These are phyloP conservation scores for Boletus holoroseus DNA, from an alignment of 1,284 basidiomycete genomes.

Conservation along the genomic window DNA sequence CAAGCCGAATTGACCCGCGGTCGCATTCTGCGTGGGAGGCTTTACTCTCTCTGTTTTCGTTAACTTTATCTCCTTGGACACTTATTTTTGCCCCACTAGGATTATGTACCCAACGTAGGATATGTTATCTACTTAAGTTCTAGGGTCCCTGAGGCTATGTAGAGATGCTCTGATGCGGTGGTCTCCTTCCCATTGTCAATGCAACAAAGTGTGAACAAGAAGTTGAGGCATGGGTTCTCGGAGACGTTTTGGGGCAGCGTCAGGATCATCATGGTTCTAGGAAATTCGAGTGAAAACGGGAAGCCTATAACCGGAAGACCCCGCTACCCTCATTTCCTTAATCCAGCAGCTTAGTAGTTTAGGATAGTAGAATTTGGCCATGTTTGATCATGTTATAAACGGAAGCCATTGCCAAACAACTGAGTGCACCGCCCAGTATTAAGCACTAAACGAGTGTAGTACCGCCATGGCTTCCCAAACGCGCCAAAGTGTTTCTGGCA, in stretches of 20 bases:
- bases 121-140: background rate
- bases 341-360: too few relatives aligned
- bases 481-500: slow-evolving; percentile 14
- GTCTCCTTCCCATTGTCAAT: background rate
- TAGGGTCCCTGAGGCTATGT: background rate
- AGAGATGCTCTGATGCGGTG: background rate
- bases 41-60: background rate
- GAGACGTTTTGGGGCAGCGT: too few relatives aligned
- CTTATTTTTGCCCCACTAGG: background rate
- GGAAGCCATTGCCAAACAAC: slow-evolving; percentile 26
- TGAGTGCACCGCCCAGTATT: background rate
- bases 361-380: background rate
- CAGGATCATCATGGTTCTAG: too few relatives aligned
- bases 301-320: too few relatives aligned
- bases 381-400: slow-evolving; percentile 25
- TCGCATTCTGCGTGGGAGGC: background rate
- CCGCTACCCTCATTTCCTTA: too few relatives aligned
- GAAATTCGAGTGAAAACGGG: too few relatives aligned
- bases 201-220: background rate
- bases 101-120: background rate
- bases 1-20: background rate
- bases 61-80: background rate
- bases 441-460: background rate
- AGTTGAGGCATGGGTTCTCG: background rate
- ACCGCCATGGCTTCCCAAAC: slow-evolving; percentile 18